Conservation (phyloP, 768 basidiomycete genomes). For the Kwoniella pini region DNA sequence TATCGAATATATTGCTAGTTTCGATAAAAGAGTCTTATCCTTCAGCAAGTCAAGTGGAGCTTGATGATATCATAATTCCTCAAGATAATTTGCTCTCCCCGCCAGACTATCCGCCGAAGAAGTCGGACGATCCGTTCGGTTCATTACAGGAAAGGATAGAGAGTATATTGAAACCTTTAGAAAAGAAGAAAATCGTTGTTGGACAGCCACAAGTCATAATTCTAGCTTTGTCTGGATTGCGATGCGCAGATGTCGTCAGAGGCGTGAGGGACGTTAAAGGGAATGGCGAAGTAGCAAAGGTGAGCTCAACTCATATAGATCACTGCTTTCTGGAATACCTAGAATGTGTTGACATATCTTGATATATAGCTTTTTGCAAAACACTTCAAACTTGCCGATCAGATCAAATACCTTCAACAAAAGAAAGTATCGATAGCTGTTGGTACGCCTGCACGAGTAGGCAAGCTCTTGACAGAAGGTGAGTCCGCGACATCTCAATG, state of each 20-base stretch:
- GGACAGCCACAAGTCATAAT: slow-evolving; percentile 88
- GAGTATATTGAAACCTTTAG: slow-evolving; percentile 69
- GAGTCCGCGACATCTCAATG: slow-evolving; percentile 15
- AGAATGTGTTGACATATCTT: neutral
- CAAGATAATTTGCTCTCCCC: slow-evolving; percentile 15
- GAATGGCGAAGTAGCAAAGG: slow-evolving; percentile 86
- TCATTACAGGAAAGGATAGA: slow-evolving; percentile 62
- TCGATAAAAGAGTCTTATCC: slow-evolving; percentile 62
- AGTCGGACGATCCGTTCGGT: slow-evolving; percentile 40
- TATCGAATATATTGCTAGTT: slow-evolving; percentile 28
- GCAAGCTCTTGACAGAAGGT: slow-evolving; percentile 66
- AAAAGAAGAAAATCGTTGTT: slow-evolving; percentile 57
- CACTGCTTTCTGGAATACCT: neutral
- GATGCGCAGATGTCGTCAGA: slow-evolving; percentile 80
- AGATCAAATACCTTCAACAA: slow-evolving; percentile 75
- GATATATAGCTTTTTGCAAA: slow-evolving; percentile 74
- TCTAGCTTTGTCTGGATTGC: slow-evolving; percentile 81
- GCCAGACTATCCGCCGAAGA: slow-evolving; percentile 62
- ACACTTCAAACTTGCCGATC: slow-evolving; percentile 87
- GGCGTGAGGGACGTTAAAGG: slow-evolving; percentile 58
- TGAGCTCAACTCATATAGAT: slow-evolving; percentile 29
- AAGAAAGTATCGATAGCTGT: slow-evolving; percentile 87
- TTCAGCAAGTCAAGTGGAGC: slow-evolving; percentile 72
- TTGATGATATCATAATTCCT: slow-evolving; percentile 74
- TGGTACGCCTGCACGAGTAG: slow-evolving; percentile 87